Evolutionary conservation across 768 basidiomycete species (phyloP), one percentile per base, ranked within the genome.

Genomic region (Phaeolepiota aurea): DNA sequence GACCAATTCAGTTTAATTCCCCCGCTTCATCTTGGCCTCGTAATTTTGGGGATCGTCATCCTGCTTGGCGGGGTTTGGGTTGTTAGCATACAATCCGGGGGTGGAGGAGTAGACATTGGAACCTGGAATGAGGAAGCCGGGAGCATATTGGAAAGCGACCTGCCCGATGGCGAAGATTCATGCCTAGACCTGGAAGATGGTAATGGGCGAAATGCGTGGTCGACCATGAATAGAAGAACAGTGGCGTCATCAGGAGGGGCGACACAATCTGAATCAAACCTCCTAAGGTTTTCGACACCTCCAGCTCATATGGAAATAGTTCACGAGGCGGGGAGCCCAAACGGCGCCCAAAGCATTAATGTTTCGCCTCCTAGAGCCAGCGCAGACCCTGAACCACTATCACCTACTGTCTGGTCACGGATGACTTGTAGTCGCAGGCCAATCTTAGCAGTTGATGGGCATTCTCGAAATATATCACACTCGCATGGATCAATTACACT

Each of bases 61-160:
- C 73, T 97, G 1, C 74, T 97, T 12, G 72, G 77, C 2, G 92
- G 92, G 5, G 92, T 97, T 1, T 93, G 89, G 85, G 74, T 89
- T 14, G 87, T 94, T 37, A 87, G 83, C 47, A 76, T 87, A 38
- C 80, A 82, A 37, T 75, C 82, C 2, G 76, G 74, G 2, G 67
- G 69, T 22, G 75, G 70, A 14, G 67, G 64, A 21, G 66, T 63
- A 9, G 71, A 77, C 43, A 59, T 72, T 20, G 74, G 74, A 31
- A 47, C 59, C 30, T 68, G 71, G 65, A 62, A 55, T 30, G 71
- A 76, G 38, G 73, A 69, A 23, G 68, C n/a, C n/a, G n/a, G n/a
- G n/a, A n/a, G n/a, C n/a, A n/a, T n/a, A n/a, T n/a, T n/a, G n/a
- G n/a, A n/a, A n/a, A n/a, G 68, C 18, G 62, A 58, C 20, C 55